These are phyloP conservation scores for Xylariaceae sp. DNA, from an alignment of 2,329 filamentous ascomycete genomes.

Conservation along the genomic window DNA sequence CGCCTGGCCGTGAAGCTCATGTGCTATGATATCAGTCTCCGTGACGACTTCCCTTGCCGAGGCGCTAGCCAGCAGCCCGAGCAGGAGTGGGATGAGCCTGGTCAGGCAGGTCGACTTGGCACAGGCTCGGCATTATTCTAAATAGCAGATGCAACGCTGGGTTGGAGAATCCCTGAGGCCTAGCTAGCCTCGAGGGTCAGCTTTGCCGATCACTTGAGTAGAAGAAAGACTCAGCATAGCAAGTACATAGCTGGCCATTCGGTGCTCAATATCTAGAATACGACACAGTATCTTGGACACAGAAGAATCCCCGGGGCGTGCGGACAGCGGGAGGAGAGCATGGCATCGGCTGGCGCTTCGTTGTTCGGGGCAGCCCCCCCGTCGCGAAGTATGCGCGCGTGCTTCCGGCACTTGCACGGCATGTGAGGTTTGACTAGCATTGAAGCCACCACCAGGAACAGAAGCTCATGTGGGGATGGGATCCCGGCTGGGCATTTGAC, in stretches of 20 bases:
- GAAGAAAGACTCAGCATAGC: slow-evolving; percentile 6
- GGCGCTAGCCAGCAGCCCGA: slow-evolving; percentile 8
- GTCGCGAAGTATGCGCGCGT: slow-evolving; percentile 11
- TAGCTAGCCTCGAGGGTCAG: slow-evolving; percentile 19
- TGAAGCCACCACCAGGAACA: slow-evolving; percentile 8
- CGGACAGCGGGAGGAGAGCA: background rate
- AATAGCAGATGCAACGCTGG: slow-evolving; percentile 10
- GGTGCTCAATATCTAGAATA: too few relatives aligned
- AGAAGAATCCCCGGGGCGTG: background rate
- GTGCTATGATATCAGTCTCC: slow-evolving; percentile 10
- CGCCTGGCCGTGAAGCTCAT: slow-evolving; percentile 1
- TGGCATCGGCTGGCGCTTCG: slow-evolving; percentile 5
- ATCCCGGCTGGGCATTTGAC: background rate
- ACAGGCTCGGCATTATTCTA: background rate
- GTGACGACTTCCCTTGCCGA: slow-evolving; percentile 14
- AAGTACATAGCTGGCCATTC: background rate
- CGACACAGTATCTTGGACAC: background rate
- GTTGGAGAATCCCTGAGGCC: slow-evolving; percentile 19
- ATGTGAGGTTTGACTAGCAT: slow-evolving; percentile 6
- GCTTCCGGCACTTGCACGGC: slow-evolving; percentile 13
- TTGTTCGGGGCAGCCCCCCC: too few relatives aligned
- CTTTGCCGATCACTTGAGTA: slow-evolving; percentile 20
- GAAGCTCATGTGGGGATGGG: background rate
- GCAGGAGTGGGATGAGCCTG: slow-evolving; percentile 8
- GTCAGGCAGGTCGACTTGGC: slow-evolving; percentile 6